A percentile compares a stretch with the other conserved stretches of the same genome.
phyloP scores from a whole-genome alignment of 768 basidiomycete species.

The Podaxis carcinomalis region DNA sequence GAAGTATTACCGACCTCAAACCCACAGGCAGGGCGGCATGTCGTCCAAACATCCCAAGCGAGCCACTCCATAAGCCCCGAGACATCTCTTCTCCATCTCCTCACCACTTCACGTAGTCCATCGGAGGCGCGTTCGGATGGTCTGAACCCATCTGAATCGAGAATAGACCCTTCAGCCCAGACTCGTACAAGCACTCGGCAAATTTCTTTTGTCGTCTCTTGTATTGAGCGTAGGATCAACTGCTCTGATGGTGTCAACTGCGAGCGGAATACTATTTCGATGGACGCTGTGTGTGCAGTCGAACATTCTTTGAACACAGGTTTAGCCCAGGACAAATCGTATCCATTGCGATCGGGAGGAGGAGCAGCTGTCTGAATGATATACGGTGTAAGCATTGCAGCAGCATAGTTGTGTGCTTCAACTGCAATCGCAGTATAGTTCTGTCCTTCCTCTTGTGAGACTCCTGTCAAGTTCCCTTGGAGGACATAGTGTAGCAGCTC shows the following conservation, averaged over 20 bases:
- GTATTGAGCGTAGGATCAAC: neutral
- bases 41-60: conserved; percentile 49
- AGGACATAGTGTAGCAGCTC: neutral
- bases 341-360: neutral
- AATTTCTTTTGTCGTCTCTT: neutral
- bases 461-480: neutral
- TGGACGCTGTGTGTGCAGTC: neutral
- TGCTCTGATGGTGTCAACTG: neutral
- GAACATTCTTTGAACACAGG: neutral
- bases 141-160: neutral
- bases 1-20: conserved; percentile 31
- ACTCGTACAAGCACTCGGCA: neutral
- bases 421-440: neutral
- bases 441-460: neutral
- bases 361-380: neutral
- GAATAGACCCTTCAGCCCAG: neutral
- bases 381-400: neutral
- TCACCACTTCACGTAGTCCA: conserved; percentile 16
- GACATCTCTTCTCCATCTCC: conserved; percentile 46
- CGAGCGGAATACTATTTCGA: neutral
- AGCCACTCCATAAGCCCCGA: conserved; percentile 45
- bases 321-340: neutral
- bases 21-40: conserved; percentile 41
- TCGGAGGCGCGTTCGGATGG: no score
- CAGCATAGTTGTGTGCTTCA: neutral